Conservation (phyloP, 1,284 basidiomycete genomes). For the Trichosporon ovoides region DNA sequence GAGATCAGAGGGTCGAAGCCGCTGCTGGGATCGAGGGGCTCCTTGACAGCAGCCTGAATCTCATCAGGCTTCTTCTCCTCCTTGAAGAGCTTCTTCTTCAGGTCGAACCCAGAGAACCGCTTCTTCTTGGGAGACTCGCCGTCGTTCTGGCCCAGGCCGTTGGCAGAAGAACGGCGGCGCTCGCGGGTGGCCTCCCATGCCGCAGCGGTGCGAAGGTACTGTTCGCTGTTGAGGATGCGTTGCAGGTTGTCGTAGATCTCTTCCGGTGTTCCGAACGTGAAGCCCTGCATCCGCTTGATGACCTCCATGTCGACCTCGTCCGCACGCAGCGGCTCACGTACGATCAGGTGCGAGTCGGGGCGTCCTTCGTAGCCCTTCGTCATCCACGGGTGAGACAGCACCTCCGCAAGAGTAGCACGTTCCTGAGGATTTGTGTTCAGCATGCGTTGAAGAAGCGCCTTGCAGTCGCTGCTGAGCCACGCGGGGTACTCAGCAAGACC, state of each 20-base stretch:
- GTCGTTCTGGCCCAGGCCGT: conserved; percentile 22
- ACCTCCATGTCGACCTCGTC: conserved; percentile 83
- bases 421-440: conserved; percentile 86
- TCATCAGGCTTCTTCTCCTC: conserved; percentile 48
- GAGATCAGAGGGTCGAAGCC: conserved; percentile 93
- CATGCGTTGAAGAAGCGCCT: conserved; percentile 88
- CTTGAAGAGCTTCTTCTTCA: conserved; percentile 85
- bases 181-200: conserved; percentile 71
- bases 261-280: conserved; percentile 87
- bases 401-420: conserved; percentile 77
- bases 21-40: conserved; percentile 70
- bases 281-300: conserved; percentile 87
- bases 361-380: conserved; percentile 74
- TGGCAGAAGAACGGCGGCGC: conserved; percentile 29
- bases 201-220: conserved; percentile 66
- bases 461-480: conserved; percentile 95
- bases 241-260: conserved; percentile 73
- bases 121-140: conserved; percentile 49
- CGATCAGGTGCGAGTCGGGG: conserved; percentile 77
- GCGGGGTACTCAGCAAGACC: conserved; percentile 95
- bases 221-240: conserved; percentile 70
- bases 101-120: conserved; percentile 87
- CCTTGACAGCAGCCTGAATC: conserved; percentile 31
- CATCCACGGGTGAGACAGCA: conserved; percentile 95
- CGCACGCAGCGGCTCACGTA: conserved; percentile 77